Evolutionary conservation across 1,139 yeast genomes (phyloP).

Genomic region (Candida neerlandica): DNA sequence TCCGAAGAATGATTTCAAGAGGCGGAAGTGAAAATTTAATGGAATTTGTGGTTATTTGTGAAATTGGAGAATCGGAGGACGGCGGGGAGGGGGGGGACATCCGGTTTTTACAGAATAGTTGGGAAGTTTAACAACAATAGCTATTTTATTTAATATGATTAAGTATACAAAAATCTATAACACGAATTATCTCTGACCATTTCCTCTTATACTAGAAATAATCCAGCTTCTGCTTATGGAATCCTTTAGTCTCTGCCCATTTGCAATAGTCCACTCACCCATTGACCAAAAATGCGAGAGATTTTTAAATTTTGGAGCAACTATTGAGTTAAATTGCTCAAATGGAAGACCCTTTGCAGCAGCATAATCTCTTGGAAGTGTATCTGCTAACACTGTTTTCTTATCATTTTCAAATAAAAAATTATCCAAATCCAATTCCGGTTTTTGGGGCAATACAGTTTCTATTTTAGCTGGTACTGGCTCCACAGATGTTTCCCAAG

Average conservation of each 20-base stretch:
- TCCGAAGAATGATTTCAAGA: constrained; percentile 40
- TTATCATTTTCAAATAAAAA: constrained; percentile 13
- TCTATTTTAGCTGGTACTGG: background rate
- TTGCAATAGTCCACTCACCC: constrained; percentile 56
- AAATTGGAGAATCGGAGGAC: no score
- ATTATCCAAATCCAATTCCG: background rate
- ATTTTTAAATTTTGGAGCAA: constrained; percentile 52
- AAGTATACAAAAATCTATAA: background rate
- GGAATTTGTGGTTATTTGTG: constrained; percentile 52
- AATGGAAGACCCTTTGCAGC: constrained; percentile 27
- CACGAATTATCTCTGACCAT: background rate
- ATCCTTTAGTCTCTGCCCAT: constrained; percentile 52
- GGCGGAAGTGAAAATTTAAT: constrained; percentile 65
- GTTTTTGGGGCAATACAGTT: background rate
- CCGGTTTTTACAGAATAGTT: no score
- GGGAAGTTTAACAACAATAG: no score
- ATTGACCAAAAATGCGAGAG: constrained; percentile 65
- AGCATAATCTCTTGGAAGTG: constrained; percentile 31
- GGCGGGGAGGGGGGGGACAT: no score
- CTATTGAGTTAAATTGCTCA: constrained; percentile 26
- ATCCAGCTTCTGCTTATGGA: constrained; percentile 47
- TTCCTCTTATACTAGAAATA: constrained; percentile 15
- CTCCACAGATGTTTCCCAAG: constrained; percentile 51
- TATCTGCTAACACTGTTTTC: constrained; percentile 15
- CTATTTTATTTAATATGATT: background rate